phyloP scores from a whole-genome alignment of 1,139 yeast genomes.

The Blastobotrys niveus region DNA sequence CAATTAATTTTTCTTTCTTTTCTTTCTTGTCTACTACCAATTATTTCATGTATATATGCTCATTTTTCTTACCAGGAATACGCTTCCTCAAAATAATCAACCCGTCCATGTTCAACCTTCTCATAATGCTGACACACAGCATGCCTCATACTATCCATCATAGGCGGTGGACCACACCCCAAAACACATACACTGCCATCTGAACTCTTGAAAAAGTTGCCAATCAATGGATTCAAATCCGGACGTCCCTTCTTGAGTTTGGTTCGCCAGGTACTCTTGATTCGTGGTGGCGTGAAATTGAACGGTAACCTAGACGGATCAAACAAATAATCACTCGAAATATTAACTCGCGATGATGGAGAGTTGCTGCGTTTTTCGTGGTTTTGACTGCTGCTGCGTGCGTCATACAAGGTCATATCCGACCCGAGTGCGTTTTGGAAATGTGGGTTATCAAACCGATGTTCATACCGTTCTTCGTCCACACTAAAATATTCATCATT shows the following conservation, averaged over 20 bases:
- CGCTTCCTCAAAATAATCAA: conserved; percentile 38
- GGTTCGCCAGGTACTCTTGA: conserved; percentile 14
- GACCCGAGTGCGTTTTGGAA: conserved; percentile 3
- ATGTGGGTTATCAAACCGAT: conserved; percentile 9
- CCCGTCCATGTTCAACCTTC: conserved; percentile 30
- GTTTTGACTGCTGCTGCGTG: no score
- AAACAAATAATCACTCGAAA: no score
- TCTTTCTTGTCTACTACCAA: no score
- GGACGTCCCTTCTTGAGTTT: conserved; percentile 26
- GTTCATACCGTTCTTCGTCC: neutral
- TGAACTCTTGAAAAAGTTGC: conserved; percentile 24
- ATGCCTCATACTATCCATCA: conserved; percentile 35
- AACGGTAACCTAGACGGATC: no score
- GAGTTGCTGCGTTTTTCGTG: neutral
- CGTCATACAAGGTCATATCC: no score
- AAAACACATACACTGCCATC: conserved; percentile 34
- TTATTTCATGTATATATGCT: neutral
- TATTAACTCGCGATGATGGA: neutral
- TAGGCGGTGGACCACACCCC: conserved; percentile 37
- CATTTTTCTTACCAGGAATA: conserved; percentile 30
- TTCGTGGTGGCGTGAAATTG: no score
- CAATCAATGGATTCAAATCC: conserved; percentile 23
- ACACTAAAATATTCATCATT: neutral
- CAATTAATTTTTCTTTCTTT: no score
- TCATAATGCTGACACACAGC: conserved; percentile 29